A percentile compares a stretch with the other conserved stretches of the same genome.
Evolutionary conservation across 805 yeast genomes (phyloP).

Genomic region (Candida chilensis): DNA sequence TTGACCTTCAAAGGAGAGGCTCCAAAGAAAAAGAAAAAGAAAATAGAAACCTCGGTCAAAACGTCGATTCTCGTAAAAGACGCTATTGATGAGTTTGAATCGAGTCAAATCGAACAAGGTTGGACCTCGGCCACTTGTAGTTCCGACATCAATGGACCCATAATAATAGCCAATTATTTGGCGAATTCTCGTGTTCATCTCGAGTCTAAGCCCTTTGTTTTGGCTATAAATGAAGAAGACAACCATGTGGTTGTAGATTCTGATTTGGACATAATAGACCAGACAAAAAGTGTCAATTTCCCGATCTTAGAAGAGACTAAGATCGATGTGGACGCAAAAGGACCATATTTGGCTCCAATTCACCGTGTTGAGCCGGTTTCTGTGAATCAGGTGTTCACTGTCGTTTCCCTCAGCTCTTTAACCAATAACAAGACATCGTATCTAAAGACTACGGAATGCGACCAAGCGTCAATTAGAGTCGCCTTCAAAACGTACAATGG

Average conservation of each 20-base stretch:
- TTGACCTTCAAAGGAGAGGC: conserved; percentile 25
- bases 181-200: conserved; percentile 1
- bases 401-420: conserved; percentile 5
- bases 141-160: conserved; percentile 20
- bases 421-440: conserved; percentile 2
- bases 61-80: not conserved
- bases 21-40: conserved; percentile 8
- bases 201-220: not conserved
- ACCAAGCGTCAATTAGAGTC: conserved; percentile 4
- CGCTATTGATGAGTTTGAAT: not conserved
- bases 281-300: conserved; percentile 3
- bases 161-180: conserved; percentile 9
- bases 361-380: conserved; percentile 14
- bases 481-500: conserved; percentile 16
- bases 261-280: conserved; percentile 1
- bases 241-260: not conserved
- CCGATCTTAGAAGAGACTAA: conserved; percentile 3
- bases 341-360: conserved; percentile 3
- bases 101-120: conserved; percentile 1
- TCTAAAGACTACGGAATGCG: conserved; percentile 1
- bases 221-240: not conserved
- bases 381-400: conserved; percentile 20
- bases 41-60: not conserved
- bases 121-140: conserved; percentile 13
- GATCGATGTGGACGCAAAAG: too few relatives aligned